A percentile compares a stretch with the other conserved stretches of the same genome.
Evolutionary conservation across 2,329 filamentous ascomycete species (phyloP).

Genomic region (Beauveria brongniartii): DNA sequence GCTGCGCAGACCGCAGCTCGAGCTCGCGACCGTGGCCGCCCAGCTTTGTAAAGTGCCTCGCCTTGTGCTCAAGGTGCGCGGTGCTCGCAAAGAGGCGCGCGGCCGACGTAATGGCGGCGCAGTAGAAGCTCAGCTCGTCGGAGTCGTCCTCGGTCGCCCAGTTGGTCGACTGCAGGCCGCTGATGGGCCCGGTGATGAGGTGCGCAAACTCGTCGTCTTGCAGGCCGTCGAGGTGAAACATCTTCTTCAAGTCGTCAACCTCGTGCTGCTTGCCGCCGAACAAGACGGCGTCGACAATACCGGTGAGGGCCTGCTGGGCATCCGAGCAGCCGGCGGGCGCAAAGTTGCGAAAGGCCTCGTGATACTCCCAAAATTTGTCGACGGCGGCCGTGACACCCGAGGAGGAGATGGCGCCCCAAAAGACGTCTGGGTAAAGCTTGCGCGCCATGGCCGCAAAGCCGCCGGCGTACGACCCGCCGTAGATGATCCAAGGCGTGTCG

Average conservation of each 20-base stretch:
- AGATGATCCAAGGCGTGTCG: conserved; percentile 64
- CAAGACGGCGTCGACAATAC: conserved; percentile 44
- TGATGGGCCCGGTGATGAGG: conserved; percentile 32
- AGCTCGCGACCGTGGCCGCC: conserved; percentile 34
- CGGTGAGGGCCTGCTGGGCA: conserved; percentile 49
- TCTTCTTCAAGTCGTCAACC: conserved; percentile 36
- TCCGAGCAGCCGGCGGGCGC: conserved; percentile 53
- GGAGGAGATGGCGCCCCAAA: conserved; percentile 71
- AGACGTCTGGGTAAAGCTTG: conserved; percentile 68
- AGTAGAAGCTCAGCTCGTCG: conserved; percentile 38
- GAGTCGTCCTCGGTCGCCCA: conserved; percentile 43
- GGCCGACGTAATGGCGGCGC: conserved; percentile 35
- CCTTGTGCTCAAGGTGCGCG: conserved; percentile 25
- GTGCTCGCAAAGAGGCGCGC: conserved; percentile 34
- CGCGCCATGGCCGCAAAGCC: conserved; percentile 70
- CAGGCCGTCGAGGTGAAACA: conserved; percentile 17
- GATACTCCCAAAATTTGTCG: conserved; percentile 64
- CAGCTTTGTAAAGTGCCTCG: conserved; percentile 30
- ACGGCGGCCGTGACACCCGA: conserved; percentile 74
- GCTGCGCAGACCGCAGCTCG: conserved; percentile 22
- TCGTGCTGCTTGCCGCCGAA: conserved; percentile 26
- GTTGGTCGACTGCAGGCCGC: conserved; percentile 38
- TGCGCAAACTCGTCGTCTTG: conserved; percentile 35
- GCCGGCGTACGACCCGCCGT: conserved; percentile 79
- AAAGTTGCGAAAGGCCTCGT: conserved; percentile 41